A percentile compares a stretch with the other conserved stretches of the same genome.
phyloP scores from a whole-genome alignment of 192 early-diverging fungal species.

The Oehlia diaphana region DNA sequence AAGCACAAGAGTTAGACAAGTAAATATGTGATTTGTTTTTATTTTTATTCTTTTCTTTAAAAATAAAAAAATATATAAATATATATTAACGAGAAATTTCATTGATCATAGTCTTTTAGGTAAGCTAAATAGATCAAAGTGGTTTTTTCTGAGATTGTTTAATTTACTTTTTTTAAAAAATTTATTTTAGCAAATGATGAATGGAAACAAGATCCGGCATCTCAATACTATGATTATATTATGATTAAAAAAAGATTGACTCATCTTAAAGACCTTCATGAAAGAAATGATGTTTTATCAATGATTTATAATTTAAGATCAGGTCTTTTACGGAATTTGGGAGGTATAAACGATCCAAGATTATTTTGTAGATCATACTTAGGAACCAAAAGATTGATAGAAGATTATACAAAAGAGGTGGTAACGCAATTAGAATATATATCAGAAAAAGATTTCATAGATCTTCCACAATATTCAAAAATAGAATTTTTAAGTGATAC shows the following conservation, averaged over 20 bases:
- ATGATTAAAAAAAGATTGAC: slow-evolving; percentile 57
- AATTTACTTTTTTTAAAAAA: not conserved
- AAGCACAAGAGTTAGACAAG: slow-evolving; percentile 54
- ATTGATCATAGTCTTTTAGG: slow-evolving; percentile 20
- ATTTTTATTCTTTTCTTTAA: not conserved
- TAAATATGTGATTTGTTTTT: slow-evolving; percentile 15
- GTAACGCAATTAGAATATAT: slow-evolving; percentile 59
- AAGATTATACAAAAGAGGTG: slow-evolving; percentile 75
- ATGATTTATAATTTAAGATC: slow-evolving; percentile 66
- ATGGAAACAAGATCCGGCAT: slow-evolving; percentile 58
- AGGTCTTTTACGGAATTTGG: slow-evolving; percentile 71
- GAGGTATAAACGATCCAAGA: slow-evolving; percentile 65
- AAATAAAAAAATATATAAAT: too few relatives aligned
- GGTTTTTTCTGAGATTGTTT: not conserved
- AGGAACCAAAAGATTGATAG: slow-evolving; percentile 74
- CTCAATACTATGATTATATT: slow-evolving; percentile 63
- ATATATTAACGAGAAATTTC: too few relatives aligned
- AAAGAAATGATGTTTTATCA: slow-evolving; percentile 50
- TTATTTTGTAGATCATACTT: slow-evolving; percentile 58
- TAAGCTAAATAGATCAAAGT: not conserved
- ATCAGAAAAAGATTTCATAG: slow-evolving; percentile 40
- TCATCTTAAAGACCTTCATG: slow-evolving; percentile 46
- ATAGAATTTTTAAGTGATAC: slow-evolving; percentile 74
- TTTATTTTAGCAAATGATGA: slow-evolving; percentile 47
- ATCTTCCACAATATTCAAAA: slow-evolving; percentile 52